These are phyloP conservation scores for Pezicula neosporulosa DNA, from an alignment of 2,329 filamentous ascomycete genomes.

Conservation along the genomic window DNA sequence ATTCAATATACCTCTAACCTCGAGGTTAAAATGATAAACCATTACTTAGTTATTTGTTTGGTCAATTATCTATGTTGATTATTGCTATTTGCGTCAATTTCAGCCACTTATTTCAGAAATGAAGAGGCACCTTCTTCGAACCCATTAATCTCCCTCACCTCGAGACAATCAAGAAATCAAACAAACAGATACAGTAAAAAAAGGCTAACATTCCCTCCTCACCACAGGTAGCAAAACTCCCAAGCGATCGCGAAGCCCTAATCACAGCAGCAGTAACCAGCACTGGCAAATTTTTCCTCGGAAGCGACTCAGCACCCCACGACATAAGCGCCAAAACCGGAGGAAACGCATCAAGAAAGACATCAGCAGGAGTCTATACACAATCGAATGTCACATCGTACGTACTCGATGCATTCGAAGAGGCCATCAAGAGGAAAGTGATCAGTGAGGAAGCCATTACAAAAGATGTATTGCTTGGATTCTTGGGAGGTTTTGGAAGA, in stretches of 20 bases:
- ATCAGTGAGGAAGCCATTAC: constrained; percentile 50
- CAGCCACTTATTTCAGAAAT: too few relatives aligned
- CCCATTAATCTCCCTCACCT: too few relatives aligned
- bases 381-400: constrained; percentile 67
- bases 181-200: too few relatives aligned
- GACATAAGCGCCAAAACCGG: constrained; percentile 58
- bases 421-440: constrained; percentile 52
- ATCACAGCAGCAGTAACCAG: constrained; percentile 54
- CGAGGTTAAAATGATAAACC: too few relatives aligned
- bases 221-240: constrained; percentile 18
- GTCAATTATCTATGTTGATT: too few relatives aligned
- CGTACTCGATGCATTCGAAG: constrained; percentile 61
- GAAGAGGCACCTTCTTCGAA: too few relatives aligned
- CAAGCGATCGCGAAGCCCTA: constrained; percentile 51
- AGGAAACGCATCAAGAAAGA: constrained; percentile 36
- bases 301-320: constrained; percentile 62
- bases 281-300: constrained; percentile 64
- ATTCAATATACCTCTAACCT: too few relatives aligned
- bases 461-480: constrained; percentile 49
- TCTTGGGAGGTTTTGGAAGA: constrained; percentile 50
- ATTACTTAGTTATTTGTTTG: too few relatives aligned
- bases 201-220: not conserved
- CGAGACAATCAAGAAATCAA: too few relatives aligned
- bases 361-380: constrained; percentile 73
- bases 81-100: too few relatives aligned